phyloP scores from a whole-genome alignment of 164 flowering plant genomes.

The Magnolia kwangsiensis region DNA sequence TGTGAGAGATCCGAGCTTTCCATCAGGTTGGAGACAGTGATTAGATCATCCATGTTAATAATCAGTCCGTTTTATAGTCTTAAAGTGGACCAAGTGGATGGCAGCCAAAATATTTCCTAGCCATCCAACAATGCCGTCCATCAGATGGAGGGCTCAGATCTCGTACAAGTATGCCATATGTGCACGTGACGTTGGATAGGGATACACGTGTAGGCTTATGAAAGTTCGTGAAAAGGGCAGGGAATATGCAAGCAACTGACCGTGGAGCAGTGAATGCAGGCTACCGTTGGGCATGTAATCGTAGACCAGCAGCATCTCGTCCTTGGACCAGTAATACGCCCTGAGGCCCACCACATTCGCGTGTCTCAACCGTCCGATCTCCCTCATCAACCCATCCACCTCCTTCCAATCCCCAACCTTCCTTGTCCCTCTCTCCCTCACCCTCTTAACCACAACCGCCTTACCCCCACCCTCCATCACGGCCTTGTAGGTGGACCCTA shows the following conservation, averaged over 20 bases:
- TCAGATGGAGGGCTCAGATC: too few species aligned
- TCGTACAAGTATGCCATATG: too few species aligned
- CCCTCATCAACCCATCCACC: constrained; percentile 31
- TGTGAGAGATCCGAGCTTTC: too few species aligned
- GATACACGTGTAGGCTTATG: neutral
- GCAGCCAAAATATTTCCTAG: too few species aligned
- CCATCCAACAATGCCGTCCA: too few species aligned
- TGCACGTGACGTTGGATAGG: too few species aligned
- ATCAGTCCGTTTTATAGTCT: too few species aligned
- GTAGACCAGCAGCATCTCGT: constrained; percentile 49
- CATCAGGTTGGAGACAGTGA: too few species aligned
- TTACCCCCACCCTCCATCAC: constrained; percentile 35
- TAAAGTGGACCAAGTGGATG: too few species aligned
- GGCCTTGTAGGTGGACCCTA: constrained; percentile 54
- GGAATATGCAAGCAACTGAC: constrained; percentile 20
- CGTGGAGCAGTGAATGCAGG: constrained; percentile 49
- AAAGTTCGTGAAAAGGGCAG: neutral
- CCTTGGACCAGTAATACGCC: constrained; percentile 43
- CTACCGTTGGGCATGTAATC: constrained; percentile 51
- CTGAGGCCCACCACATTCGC: constrained; percentile 41
- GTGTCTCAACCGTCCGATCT: constrained; percentile 43
- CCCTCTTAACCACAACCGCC: constrained; percentile 46
- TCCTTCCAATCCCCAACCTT: constrained; percentile 29
- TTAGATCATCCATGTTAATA: too few species aligned
- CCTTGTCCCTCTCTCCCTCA: constrained; percentile 34